Conservation (phyloP, 495 filamentous ascomycete species). For the Penicillium ucsense region DNA sequence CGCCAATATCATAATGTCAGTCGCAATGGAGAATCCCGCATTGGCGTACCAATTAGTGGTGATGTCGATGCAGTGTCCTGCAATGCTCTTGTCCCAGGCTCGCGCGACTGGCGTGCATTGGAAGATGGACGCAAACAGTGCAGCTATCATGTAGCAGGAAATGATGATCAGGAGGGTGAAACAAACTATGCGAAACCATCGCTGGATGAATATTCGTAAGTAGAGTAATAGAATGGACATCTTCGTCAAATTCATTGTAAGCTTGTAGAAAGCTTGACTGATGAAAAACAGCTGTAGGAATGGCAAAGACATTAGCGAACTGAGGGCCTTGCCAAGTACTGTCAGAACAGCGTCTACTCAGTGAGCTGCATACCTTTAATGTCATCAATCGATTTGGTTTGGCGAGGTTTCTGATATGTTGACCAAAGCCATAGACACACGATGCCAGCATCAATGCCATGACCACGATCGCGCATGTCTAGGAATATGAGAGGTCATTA, state of each 20-base stretch:
- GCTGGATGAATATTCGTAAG: slow-evolving; percentile 25
- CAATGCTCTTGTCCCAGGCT: slow-evolving; percentile 24
- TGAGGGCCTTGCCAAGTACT: too few relatives aligned
- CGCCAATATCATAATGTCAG: slow-evolving; percentile 29
- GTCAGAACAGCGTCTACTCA: too few relatives aligned
- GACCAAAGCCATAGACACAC: slow-evolving; percentile 7
- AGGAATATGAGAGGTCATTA: neutral
- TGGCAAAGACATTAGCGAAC: too few relatives aligned
- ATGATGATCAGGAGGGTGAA: neutral
- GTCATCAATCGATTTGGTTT: slow-evolving; percentile 6
- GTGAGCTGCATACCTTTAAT: neutral
- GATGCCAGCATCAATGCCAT: slow-evolving; percentile 8
- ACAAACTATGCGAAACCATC: neutral
- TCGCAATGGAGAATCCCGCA: slow-evolving; percentile 33
- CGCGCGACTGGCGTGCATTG: slow-evolving; percentile 33
- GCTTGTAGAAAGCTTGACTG: slow-evolving; percentile 24
- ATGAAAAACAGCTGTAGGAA: slow-evolving; percentile 15
- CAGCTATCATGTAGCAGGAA: slow-evolving; percentile 23
- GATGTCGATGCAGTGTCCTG: slow-evolving; percentile 29
- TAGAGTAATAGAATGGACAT: slow-evolving; percentile 32
- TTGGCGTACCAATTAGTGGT: slow-evolving; percentile 31
- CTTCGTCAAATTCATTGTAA: slow-evolving; percentile 28
- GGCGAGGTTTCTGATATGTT: slow-evolving; percentile 7
- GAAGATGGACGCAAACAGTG: slow-evolving; percentile 32
- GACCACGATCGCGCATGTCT: slow-evolving; percentile 4